These are phyloP conservation scores for Pistacia integerrima DNA, from an alignment of 345 rosid species.

Conservation along the genomic window DNA sequence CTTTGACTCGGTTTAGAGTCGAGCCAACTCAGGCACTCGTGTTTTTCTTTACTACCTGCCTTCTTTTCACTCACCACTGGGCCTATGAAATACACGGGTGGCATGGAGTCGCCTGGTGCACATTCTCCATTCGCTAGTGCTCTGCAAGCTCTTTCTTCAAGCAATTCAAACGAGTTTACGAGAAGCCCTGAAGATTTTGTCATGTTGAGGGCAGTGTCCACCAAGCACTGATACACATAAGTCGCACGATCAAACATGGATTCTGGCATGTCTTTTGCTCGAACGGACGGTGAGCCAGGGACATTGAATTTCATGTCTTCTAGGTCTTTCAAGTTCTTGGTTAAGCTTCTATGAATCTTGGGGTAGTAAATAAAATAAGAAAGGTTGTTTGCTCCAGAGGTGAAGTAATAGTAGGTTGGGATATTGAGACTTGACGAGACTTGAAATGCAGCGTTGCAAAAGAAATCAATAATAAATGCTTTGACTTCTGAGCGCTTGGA, in stretches of 20 bases:
- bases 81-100: conserved; percentile 41
- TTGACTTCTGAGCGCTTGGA: conserved; percentile 16
- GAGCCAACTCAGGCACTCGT: conserved; percentile 40
- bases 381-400: conserved; percentile 19
- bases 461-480: conserved; percentile 37
- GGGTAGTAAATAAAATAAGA: conserved; percentile 29
- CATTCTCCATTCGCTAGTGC: conserved; percentile 36
- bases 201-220: conserved; percentile 22
- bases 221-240: conserved; percentile 17
- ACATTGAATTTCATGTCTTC: not conserved
- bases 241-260: conserved; percentile 20
- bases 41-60: not conserved
- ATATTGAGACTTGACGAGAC: conserved; percentile 25
- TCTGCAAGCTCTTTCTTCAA: conserved; percentile 30
- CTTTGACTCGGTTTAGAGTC: conserved; percentile 34
- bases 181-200: conserved; percentile 33
- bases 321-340: conserved; percentile 28
- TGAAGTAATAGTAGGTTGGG: conserved; percentile 36
- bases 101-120: conserved; percentile 16
- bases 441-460: conserved; percentile 23
- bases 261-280: conserved; percentile 20
- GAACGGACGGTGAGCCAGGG: conserved; percentile 32
- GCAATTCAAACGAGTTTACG: conserved; percentile 31
- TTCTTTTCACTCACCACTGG: conserved; percentile 20
- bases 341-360: not conserved